Base-by-base conservation (phyloP, 2,329 filamentous ascomycete genomes). In the Phaeosphaeriaceae sp. region DNA sequence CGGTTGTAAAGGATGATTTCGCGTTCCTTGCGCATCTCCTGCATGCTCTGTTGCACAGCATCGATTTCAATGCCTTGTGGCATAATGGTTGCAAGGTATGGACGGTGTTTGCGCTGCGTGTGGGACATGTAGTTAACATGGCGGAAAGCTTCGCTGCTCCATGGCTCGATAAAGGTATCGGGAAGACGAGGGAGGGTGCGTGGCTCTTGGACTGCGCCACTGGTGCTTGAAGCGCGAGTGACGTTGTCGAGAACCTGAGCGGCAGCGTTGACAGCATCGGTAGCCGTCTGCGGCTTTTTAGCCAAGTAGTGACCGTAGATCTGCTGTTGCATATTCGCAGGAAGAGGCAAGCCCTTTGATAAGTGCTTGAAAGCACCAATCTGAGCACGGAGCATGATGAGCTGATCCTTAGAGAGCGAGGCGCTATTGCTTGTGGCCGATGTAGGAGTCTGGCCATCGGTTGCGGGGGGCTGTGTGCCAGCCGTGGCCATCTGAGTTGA, bases 351-450 rank as follows among this genome's bases (percentile, higher is more conserved):
- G 61, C 96, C 96, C 74, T 94, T 95, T 4, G 90, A 88, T 3
- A 99, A 80, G 59, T 92, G 82, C 74, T 95, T 95, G 76, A 97
- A 97, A 0, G 93, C 92, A 62, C 88, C 82, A 42, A 97, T 96
- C 71, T 99, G 94, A 58, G 89, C 87, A 52, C 90, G 83, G 8
- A 99, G 78, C 35, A 90, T 84, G 18, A 83, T 81, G 37, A 96
- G 78, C 71, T 99, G 94, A 48, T 94, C 89, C 18, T 83, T 82
- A 15, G 61, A 57, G 58, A 72, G 65, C 26, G 61, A 53, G 13
- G 60, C 58, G 7, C 59, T 50, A 13, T 52, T 52, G 41, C 57
- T 47, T 1, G 62, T 61, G 12, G 69, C 64, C 5, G 69, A 71
- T 3, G 64, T 70, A 1, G 66, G 62, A 7, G 70, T 71, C 47